Base-by-base conservation (phyloP, 2,329 filamentous ascomycete species). In the Fusarium ramigenum region DNA sequence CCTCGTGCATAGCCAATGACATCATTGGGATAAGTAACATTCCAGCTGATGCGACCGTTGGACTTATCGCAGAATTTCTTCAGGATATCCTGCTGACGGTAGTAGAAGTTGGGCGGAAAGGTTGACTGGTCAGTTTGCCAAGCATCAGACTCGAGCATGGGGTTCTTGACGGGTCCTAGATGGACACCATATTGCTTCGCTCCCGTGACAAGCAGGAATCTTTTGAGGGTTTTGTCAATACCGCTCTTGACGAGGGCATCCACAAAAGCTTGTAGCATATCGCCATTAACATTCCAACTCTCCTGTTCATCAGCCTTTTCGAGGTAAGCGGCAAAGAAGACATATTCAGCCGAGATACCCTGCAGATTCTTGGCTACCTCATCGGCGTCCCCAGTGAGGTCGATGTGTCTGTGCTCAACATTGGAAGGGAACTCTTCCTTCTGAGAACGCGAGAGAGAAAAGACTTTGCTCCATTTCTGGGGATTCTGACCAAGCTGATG, bases 51-150 rank as follows among this genome's bases (percentile, higher is more conserved):
- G 1, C 23, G 40, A 8, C 47, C 59, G 2, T 40, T 34, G 9
- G 25, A 23, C 15, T 65, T 40, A 1, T 54, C 23, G 16, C 58
- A 65, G 8, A 65, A 65, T 0, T 25, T 6, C 23, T 54, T 63
- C 4, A 65, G 21, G 2, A 63, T 63, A 32, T 63, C 58, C 18
- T 65, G 62, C 28, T 65, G 62, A 7, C 63, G 66, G 11, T 68
- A 69, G 21, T 69, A 69, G 15, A 68, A 69, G 43, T 69, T 69
- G 6, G 66, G 66, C 4, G 63, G 66, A n/a, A 69, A 69, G 2
- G 43, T 39, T 5, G 63, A 56, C 28, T 63, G 37, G n/a, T 53
- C 25, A 4, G 43, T 53, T 2, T 37, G 50, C 66, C 57, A 69
- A 12, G 64, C 50, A 28, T 69, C 57, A 4, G 66, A 57, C 18